phyloP scores from a whole-genome alignment of 2,329 filamentous ascomycete species.

The Falciphora oryzae region DNA sequence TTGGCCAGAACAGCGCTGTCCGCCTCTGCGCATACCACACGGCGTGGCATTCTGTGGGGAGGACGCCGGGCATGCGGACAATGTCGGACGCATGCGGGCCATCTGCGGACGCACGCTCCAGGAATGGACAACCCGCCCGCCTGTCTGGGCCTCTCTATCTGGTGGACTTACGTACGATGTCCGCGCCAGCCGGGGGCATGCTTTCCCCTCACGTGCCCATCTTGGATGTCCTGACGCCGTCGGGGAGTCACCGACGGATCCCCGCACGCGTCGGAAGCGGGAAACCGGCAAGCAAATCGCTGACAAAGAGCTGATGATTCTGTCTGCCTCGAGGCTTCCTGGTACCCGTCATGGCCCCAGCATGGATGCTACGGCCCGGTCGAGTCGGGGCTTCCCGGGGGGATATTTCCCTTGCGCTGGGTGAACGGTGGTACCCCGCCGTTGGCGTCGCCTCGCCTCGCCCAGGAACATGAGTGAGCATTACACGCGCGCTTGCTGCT shows the following conservation, averaged over 20 bases:
- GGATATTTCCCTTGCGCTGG: neutral
- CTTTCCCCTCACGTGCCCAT: neutral
- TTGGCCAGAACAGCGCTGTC: too few relatives aligned
- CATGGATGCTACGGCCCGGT: too few relatives aligned
- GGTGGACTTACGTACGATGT: too few relatives aligned
- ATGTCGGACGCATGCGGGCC: neutral
- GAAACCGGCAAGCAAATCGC: too few relatives aligned
- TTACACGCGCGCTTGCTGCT: neutral
- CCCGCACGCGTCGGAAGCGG: too few relatives aligned
- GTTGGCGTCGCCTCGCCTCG: neutral
- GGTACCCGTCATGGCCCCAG: too few relatives aligned
- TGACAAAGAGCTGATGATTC: too few relatives aligned
- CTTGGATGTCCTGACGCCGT: too few relatives aligned
- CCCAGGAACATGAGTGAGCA: neutral
- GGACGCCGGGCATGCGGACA: neutral
- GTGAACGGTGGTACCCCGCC: neutral
- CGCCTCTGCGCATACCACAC: neutral
- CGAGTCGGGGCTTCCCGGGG: too few relatives aligned
- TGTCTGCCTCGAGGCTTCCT: too few relatives aligned
- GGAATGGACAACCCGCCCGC: too few relatives aligned
- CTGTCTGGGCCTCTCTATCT: too few relatives aligned
- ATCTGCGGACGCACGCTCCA: neutral
- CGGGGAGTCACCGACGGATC: neutral
- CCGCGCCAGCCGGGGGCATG: neutral
- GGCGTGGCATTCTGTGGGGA: neutral